phyloP scores from a whole-genome alignment of 1,139 yeast species.

The Yamadazyma diddensiae region DNA sequence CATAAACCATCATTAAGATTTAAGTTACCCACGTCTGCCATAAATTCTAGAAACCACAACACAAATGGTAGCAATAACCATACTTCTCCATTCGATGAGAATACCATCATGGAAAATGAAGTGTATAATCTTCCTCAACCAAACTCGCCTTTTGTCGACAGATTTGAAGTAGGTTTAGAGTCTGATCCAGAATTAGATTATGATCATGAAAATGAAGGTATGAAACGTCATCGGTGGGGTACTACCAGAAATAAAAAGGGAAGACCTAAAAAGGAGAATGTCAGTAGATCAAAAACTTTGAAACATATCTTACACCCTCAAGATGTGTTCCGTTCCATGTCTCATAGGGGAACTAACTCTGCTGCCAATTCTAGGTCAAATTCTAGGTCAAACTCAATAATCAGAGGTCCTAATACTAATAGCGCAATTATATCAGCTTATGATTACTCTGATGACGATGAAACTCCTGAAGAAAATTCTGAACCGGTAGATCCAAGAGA shows the following conservation, averaged over 20 bases:
- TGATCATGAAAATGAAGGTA: slow-evolving; percentile 21
- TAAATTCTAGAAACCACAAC: no score
- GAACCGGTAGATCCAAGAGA: slow-evolving; percentile 37
- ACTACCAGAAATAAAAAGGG: slow-evolving; percentile 79
- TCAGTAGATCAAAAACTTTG: slow-evolving; percentile 47
- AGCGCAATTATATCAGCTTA: slow-evolving; percentile 20
- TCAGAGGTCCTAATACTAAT: slow-evolving; percentile 16
- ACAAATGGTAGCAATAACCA: no score
- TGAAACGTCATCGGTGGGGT: slow-evolving; percentile 87
- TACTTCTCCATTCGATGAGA: slow-evolving; percentile 23
- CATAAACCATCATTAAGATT: slow-evolving; percentile 25
- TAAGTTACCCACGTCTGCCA: slow-evolving; percentile 21
- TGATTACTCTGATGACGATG: slow-evolving; percentile 28
- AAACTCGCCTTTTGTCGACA: slow-evolving; percentile 15
- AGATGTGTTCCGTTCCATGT: slow-evolving; percentile 12
- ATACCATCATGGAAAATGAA: slow-evolving; percentile 21
- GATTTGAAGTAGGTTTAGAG: slow-evolving; percentile 10
- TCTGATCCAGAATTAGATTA: slow-evolving; percentile 11
- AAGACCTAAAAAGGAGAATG: slow-evolving; percentile 48
- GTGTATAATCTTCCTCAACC: slow-evolving; percentile 19
- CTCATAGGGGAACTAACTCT: slow-evolving; percentile 5
- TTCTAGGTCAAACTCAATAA: slow-evolving; percentile 13
- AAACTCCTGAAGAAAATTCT: slow-evolving; percentile 15
- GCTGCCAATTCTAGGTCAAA: slow-evolving; percentile 7
- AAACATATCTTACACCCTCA: slow-evolving; percentile 25